Evolutionary conservation across 106 monocot genomes (phyloP), one percentile per base, ranked within the genome.

Genomic region (Acorus gramineus): DNA sequence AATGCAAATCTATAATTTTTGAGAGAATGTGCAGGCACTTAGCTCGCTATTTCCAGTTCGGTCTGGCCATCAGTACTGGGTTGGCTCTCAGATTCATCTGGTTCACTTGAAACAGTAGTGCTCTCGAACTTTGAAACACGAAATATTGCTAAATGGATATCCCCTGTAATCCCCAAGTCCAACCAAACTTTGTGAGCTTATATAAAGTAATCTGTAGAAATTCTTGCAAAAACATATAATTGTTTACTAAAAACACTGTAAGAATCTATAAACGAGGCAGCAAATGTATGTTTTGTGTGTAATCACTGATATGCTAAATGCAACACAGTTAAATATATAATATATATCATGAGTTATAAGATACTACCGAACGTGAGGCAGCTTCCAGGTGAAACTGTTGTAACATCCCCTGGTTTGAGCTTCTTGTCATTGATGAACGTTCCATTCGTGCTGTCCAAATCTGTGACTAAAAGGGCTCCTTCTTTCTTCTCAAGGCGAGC

Each of bases 391-490:
- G 64, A 63, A 8, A 70, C 72, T 14, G 67, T 42, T 28, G 73
- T 43, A 44, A 62, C 62, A 46, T 56, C 55, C 5, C 87, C 77
- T 9, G 87, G 77, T 45, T 3, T 65, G 44, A 87, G 72, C 57
- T 59, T 80, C 57, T 58, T 61, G 6, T 87, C 80, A 63, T 78
- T 50, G 55, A 83, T 63, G 63, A 44, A 87, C 44, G 83, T 87
- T 59, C 83, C 83, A 67, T 87, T 87, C 55, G 83, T 87, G 68
- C 83, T 87, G 70, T 68, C 76, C 60, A 86, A 61, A 53, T 81
- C 81, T 2, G 77, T 81, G 46, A 83, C 80, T 9, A 87, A 63
- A 59, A 87, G 74, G 6, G 14, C 4, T 51, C 83, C 87, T 14
- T 75, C 57, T 50, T 75, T 87, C 65, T 80, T 87, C 64, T 87